These are phyloP conservation scores for Cyphellophora attinorum DNA, from an alignment of 2,329 filamentous ascomycete species.

Conservation along the genomic window DNA sequence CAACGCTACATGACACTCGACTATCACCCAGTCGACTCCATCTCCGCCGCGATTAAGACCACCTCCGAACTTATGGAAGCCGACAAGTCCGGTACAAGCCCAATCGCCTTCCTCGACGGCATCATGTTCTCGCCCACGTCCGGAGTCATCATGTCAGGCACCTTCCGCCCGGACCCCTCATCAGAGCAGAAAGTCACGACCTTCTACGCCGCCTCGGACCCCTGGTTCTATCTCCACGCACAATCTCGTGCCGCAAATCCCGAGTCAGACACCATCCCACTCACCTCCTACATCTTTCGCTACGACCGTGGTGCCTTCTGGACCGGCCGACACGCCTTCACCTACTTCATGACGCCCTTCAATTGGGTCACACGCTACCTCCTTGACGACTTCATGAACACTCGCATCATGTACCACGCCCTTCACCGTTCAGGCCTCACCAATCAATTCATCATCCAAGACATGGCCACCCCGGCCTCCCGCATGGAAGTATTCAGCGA, in stretches of 20 bases:
- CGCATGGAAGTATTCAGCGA: slow-evolving; percentile 43
- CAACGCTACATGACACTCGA: slow-evolving; percentile 40
- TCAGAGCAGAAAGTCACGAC: slow-evolving; percentile 6
- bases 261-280: slow-evolving; percentile 20
- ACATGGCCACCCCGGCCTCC: slow-evolving; percentile 48
- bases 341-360: slow-evolving; percentile 53
- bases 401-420: slow-evolving; percentile 52
- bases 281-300: slow-evolving; percentile 29
- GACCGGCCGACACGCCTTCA: slow-evolving; percentile 51
- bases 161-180: slow-evolving; percentile 29
- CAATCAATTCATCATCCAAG: slow-evolving; percentile 51
- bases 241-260: not conserved
- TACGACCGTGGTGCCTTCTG: slow-evolving; percentile 58
- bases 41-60: slow-evolving; percentile 26
- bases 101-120: slow-evolving; percentile 38
- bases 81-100: slow-evolving; percentile 22
- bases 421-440: slow-evolving; percentile 50
- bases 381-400: slow-evolving; percentile 53
- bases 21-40: slow-evolving; percentile 34
- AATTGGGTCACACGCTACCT: slow-evolving; percentile 48
- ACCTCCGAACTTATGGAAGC: slow-evolving; percentile 29
- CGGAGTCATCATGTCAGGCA: slow-evolving; percentile 53
- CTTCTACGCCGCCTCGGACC: slow-evolving; percentile 27
- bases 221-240: slow-evolving; percentile 42
- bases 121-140: slow-evolving; percentile 37